phyloP scores from a whole-genome alignment of 2,329 filamentous ascomycete genomes.

The Stagonosporopsis vannaccii region DNA sequence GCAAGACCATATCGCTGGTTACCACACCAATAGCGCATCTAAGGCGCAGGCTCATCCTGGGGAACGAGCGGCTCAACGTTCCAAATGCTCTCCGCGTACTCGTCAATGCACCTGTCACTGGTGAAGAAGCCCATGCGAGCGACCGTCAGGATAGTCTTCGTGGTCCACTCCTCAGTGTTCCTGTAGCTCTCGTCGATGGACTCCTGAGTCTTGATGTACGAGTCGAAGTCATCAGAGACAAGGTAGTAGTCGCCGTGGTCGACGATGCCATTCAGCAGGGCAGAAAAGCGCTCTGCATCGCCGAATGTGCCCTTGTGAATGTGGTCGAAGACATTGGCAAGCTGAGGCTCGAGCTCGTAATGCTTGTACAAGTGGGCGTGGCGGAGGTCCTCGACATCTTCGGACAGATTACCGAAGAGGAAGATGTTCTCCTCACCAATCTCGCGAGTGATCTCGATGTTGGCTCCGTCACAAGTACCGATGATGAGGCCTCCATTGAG shows the following conservation, averaged over 20 bases:
- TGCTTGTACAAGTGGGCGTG: constrained; percentile 86
- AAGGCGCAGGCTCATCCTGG: constrained; percentile 38
- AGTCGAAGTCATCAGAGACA: constrained; percentile 96
- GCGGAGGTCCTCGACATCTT: constrained; percentile 95
- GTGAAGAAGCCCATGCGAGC: constrained; percentile 97
- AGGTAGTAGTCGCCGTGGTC: constrained; percentile 98
- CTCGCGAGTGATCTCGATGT: constrained; percentile 97
- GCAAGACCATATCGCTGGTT: no score
- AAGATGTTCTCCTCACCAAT: constrained; percentile 98
- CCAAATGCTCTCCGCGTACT: constrained; percentile 98
- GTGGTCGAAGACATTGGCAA: constrained; percentile 81
- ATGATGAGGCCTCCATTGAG: constrained; percentile 97
- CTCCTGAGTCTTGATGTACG: constrained; percentile 88
- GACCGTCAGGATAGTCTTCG: constrained; percentile 87
- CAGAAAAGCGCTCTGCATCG: constrained; percentile 77
- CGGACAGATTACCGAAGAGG: constrained; percentile 93
- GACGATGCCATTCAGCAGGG: constrained; percentile 82
- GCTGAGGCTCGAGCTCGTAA: constrained; percentile 77
- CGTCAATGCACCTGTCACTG: constrained; percentile 92
- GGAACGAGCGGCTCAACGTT: constrained; percentile 82
- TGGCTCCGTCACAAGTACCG: constrained; percentile 96
- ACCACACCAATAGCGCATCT: not conserved
- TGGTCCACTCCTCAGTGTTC: constrained; percentile 91
- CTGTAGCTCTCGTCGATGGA: constrained; percentile 91
- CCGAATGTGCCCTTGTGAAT: constrained; percentile 86